phyloP scores from a whole-genome alignment of 345 rosid genomes.

The Eucalyptus virginea region DNA sequence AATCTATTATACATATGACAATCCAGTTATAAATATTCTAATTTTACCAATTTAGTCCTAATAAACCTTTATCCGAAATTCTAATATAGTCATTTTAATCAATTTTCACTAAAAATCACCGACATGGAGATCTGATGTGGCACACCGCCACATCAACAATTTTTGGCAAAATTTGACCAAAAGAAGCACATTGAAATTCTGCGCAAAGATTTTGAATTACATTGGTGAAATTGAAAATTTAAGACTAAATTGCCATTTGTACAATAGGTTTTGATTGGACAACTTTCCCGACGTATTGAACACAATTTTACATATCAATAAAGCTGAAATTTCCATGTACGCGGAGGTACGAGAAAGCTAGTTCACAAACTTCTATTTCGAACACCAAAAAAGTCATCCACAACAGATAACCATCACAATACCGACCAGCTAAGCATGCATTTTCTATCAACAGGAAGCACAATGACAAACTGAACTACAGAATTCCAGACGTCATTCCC shows the following conservation, averaged over 20 bases:
- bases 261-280: not conserved
- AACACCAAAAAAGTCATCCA: not conserved
- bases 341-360: not conserved
- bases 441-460: not conserved
- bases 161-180: not conserved
- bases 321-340: not conserved
- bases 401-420: not conserved
- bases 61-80: not conserved
- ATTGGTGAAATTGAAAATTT: not conserved
- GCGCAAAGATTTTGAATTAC: accelerated
- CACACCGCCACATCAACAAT: not conserved
- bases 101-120: not conserved
- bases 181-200: accelerated
- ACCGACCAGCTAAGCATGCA: not conserved
- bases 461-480: not conserved
- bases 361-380: not conserved
- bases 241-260: not conserved
- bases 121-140: accelerated
- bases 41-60: not conserved
- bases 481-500: not conserved
- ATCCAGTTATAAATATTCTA: not conserved
- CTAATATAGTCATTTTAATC: not conserved
- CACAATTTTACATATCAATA: not conserved
- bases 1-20: not conserved
- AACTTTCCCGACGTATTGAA: not conserved